Evolutionary conservation across 345 rosid genomes (phyloP), one percentile per base, ranked within the genome.

Genomic region (Populus nigra): DNA sequence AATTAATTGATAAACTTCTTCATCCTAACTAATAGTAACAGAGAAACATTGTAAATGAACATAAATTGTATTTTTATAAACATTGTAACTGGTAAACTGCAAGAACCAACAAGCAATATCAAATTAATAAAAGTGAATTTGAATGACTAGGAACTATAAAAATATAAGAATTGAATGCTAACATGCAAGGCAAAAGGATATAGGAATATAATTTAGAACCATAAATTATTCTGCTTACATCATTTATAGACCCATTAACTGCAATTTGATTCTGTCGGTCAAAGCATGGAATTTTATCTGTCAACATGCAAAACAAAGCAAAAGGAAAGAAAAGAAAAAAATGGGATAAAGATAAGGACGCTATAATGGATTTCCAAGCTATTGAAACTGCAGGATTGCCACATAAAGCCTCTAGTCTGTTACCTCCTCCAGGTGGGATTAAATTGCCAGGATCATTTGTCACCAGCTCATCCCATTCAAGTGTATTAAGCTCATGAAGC

Each of bases 381-480:
- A 47, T 38, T 59, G 65, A 57, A 41, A 73, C 27, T 4, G 49
- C 76, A 49, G 33, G 29, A 16, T 68, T 38, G 27, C 3, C 27
- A 69, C 16, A 73, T 43, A 20, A 69, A 59, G 43, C 72, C 59
- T 61, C 43, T 27, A 75, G 57, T 45, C 41, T 15, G 8, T 77
- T 84, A 96, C 98, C 97, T 85, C 72, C 83, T 78, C 67, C 73
- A 63, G 87, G 76, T 55, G 76, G 78, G 72, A 82, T 65, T 25
- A 76, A 83, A 79, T 79, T 76, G 72, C 80, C 77, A 71, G 81
- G 81, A 84, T 89, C 90, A 68, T 87, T 89, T 65, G 85, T 73
- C 72, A 89, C 87, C 68, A 93, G 90, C 82, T 96, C 97, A 81
- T 96, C 97, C 99, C 99, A 96, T 75, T 96, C 99, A 80, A 96